These are phyloP conservation scores for Mycena floridula DNA, from an alignment of 768 basidiomycete genomes.

Conservation along the genomic window DNA sequence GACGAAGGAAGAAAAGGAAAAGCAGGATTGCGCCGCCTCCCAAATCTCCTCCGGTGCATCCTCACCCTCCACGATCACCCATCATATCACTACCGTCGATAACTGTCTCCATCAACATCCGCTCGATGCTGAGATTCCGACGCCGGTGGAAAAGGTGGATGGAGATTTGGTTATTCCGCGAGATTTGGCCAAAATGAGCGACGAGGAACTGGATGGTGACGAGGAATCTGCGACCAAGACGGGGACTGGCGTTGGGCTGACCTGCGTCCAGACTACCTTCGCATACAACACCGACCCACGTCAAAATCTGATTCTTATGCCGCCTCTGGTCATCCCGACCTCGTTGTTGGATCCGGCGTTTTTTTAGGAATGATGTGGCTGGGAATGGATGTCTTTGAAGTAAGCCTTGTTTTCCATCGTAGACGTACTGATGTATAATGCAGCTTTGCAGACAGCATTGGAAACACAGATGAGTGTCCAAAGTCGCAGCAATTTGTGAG, in stretches of 20 bases:
- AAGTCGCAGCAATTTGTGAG: constrained; percentile 58
- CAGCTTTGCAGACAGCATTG: constrained; percentile 69
- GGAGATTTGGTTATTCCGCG: constrained; percentile 65
- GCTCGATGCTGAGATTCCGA: constrained; percentile 31
- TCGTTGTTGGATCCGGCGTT: too few species aligned
- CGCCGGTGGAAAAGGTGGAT: constrained; percentile 23
- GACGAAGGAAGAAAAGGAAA: too few species aligned
- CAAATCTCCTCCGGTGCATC: constrained; percentile 76
- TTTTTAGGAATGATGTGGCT: constrained; percentile 51
- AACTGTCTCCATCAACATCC: constrained; percentile 59
- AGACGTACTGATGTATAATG: background rate
- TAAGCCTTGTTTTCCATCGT: constrained; percentile 21
- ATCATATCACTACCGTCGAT: constrained; percentile 67
- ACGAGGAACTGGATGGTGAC: constrained; percentile 50
- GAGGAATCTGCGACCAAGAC: constrained; percentile 32
- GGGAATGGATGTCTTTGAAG: constrained; percentile 50
- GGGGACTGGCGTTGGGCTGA: constrained; percentile 23
- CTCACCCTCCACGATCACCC: constrained; percentile 56
- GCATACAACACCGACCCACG: constrained; percentile 54
- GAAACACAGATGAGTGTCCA: constrained; percentile 66
- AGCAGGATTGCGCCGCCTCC: constrained; percentile 13
- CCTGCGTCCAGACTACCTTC: constrained; percentile 11
- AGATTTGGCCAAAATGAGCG: constrained; percentile 60
- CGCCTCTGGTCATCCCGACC: constrained; percentile 29
- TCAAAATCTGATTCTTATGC: constrained; percentile 48